Conservation (phyloP, 495 filamentous ascomycete genomes). For the Penicillium daleae region DNA sequence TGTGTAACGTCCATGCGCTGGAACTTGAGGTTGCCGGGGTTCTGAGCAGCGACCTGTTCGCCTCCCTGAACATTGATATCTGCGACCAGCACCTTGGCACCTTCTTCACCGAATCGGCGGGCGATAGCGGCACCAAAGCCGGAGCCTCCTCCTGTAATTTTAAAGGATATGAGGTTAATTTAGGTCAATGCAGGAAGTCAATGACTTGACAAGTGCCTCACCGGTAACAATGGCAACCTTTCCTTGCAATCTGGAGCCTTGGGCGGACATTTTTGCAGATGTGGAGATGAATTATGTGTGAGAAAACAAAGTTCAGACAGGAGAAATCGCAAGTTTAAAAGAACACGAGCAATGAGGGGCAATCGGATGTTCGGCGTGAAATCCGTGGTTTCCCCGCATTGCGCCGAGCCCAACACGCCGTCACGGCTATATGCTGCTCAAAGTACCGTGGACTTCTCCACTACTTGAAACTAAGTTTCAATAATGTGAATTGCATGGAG, state of each 20-base stretch:
- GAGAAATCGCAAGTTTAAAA: not conserved
- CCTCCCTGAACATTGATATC: conserved; percentile 62
- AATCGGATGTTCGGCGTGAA: conserved; percentile 27
- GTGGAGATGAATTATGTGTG: not conserved
- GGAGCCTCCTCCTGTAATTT: conserved; percentile 51
- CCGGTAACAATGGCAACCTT: conserved; percentile 96
- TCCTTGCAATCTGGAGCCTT: conserved; percentile 62
- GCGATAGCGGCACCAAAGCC: conserved; percentile 65
- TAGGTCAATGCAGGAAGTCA: not conserved
- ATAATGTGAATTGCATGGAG: not conserved
- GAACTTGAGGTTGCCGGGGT: conserved; percentile 47
- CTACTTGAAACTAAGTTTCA: not conserved
- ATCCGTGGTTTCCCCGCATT: conserved; percentile 32
- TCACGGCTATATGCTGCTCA: not conserved
- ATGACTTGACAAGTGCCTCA: conserved; percentile 8
- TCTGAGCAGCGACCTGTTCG: conserved; percentile 46
- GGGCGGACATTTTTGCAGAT: conserved; percentile 15
- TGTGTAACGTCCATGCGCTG: conserved; percentile 56
- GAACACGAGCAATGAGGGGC: not conserved
- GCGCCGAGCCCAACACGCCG: not conserved
- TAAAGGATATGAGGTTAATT: not conserved
- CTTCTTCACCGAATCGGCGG: conserved; percentile 59
- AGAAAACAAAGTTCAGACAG: not conserved
- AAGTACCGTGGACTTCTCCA: not conserved
- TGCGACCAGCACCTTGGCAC: conserved; percentile 59